Evolutionary conservation across 148 eudicot genomes (phyloP).

Genomic region (Rheum nobile): DNA sequence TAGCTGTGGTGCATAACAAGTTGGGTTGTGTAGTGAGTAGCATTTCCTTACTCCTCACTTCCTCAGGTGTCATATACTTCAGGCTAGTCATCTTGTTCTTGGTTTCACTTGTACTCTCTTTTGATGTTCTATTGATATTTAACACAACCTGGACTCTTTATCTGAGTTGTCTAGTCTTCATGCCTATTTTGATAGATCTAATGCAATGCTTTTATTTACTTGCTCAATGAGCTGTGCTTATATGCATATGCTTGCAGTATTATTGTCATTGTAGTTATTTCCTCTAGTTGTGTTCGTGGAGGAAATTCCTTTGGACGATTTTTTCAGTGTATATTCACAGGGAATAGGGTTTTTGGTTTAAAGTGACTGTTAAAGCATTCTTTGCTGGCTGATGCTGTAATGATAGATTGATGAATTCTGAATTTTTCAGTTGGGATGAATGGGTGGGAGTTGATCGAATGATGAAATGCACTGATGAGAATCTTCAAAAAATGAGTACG

Average conservation of each 20-base stretch:
- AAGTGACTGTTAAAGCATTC: not conserved
- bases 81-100: not conserved
- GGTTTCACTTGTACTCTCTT: not conserved
- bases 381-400: not conserved
- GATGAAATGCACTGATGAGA: slow-evolving; percentile 38
- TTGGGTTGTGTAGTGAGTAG: not conserved
- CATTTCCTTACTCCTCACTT: not conserved
- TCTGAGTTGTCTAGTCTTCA: not conserved
- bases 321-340: not conserved
- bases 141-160: not conserved
- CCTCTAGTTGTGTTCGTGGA: not conserved
- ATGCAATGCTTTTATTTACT: not conserved
- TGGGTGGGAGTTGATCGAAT: slow-evolving; percentile 41
- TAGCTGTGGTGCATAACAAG: not conserved
- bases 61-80: not conserved
- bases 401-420: not conserved
- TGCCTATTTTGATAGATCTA: not conserved
- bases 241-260: not conserved
- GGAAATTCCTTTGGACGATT: not conserved
- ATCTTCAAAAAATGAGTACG: slow-evolving; percentile 20
- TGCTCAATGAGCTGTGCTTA: not conserved
- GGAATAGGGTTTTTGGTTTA: not conserved
- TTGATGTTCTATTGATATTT: not conserved
- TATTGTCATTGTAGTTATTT: not conserved
- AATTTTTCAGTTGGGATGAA: slow-evolving; percentile 53